Percentiles rank a stretch among this genome's conserved stretches.
phyloP scores from a whole-genome alignment of 1,139 yeast genomes.

The Magnusiomyces suaveolens region DNA sequence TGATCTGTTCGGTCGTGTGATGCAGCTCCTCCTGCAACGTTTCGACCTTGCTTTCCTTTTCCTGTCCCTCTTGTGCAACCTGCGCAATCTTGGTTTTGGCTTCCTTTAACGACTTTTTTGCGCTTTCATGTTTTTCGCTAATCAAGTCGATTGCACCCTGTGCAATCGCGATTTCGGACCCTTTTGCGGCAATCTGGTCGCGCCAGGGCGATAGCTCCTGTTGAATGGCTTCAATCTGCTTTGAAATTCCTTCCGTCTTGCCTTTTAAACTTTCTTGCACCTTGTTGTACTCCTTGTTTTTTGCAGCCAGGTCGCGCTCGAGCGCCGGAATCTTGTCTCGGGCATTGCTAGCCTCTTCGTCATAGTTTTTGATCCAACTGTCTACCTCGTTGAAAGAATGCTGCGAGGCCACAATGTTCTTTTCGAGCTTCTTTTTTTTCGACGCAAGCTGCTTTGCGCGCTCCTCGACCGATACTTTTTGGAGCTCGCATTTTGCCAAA shows the following conservation, averaged over 20 bases:
- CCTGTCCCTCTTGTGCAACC: slow-evolving; percentile 45
- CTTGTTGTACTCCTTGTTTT: slow-evolving; percentile 47
- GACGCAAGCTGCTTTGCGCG: slow-evolving; percentile 51
- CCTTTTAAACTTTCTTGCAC: slow-evolving; percentile 60
- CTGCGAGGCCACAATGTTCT: slow-evolving; percentile 35
- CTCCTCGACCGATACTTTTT: slow-evolving; percentile 64
- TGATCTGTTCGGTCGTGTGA: slow-evolving; percentile 45
- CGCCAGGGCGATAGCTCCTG: slow-evolving; percentile 77
- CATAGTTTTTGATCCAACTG: slow-evolving; percentile 40
- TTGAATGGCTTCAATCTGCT: slow-evolving; percentile 55
- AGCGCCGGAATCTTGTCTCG: slow-evolving; percentile 38
- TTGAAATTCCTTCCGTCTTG: slow-evolving; percentile 59
- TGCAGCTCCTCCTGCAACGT: slow-evolving; percentile 39
- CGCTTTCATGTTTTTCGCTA: slow-evolving; percentile 39
- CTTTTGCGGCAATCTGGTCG: slow-evolving; percentile 53
- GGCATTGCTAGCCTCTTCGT: slow-evolving; percentile 34
- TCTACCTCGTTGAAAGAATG: slow-evolving; percentile 38
- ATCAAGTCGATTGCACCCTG: slow-evolving; percentile 58
- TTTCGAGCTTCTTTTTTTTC: slow-evolving; percentile 55
- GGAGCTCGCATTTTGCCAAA: slow-evolving; percentile 31
- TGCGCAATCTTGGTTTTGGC: slow-evolving; percentile 41
- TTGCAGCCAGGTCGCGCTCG: slow-evolving; percentile 40
- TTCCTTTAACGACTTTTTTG: slow-evolving; percentile 40
- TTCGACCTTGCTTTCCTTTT: slow-evolving; percentile 39
- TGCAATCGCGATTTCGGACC: slow-evolving; percentile 55